Evolutionary conservation across 1,284 basidiomycete species (phyloP).

Genomic region (Bjerkandera adusta): DNA sequence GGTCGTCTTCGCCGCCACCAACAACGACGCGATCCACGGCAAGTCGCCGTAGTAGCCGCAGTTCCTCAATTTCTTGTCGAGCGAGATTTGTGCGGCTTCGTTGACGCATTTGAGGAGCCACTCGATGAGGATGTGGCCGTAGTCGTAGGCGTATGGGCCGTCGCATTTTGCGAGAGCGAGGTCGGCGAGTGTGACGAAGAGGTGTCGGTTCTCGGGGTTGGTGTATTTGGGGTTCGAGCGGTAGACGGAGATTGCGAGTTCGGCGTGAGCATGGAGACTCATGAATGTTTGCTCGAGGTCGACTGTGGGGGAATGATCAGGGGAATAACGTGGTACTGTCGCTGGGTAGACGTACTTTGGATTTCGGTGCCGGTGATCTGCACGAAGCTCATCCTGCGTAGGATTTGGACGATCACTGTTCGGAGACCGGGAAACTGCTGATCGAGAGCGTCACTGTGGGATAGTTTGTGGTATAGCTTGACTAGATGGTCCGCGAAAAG

Average conservation of each 20-base stretch:
- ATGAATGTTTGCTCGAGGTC: constrained; percentile 1
- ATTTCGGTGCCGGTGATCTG: background rate
- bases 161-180: constrained; percentile 2
- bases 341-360: background rate
- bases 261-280: constrained; percentile 1
- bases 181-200: constrained; percentile 8
- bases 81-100: background rate
- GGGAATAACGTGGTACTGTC: background rate
- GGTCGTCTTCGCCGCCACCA: background rate
- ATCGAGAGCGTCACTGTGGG: background rate
- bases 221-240: background rate
- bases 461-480: background rate
- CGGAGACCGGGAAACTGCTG: background rate
- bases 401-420: constrained; percentile 1
- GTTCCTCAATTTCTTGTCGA: background rate
- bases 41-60: constrained; percentile 6
- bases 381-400: background rate
- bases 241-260: background rate
- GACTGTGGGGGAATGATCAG: background rate
- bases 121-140: background rate
- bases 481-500: constrained; percentile 1
- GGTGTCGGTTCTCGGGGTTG: constrained; percentile 3
- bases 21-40: constrained; percentile 1
- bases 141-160: background rate
- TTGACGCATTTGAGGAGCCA: constrained; percentile 2